Base-by-base conservation (phyloP, 2,329 filamentous ascomycete species). In the Plectosphaerella plurivora region DNA sequence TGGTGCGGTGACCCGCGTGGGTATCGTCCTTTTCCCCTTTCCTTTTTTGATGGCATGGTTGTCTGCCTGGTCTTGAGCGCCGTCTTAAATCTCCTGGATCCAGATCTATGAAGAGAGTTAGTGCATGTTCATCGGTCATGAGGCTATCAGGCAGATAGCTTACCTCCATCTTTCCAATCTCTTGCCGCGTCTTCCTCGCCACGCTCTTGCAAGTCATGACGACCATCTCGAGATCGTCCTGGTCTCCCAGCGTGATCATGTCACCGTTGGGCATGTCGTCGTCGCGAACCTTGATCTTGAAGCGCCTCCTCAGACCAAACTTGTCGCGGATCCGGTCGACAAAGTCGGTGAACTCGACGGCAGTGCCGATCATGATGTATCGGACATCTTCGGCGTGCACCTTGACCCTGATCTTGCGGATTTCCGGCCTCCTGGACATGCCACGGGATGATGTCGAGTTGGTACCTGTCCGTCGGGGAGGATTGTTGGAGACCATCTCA, bases 231-330 rank as follows among this genome's bases (percentile, higher is more conserved):
- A 97, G 72, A 73, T 99, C 94, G 64, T 99, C 94, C 69, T 97
- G 90, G 68, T 99, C 94, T 28, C 88, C 91, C 83, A 99, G 87
- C 33, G 93, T 97, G 64, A 99, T 95, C 88, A 97, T 93, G 64
- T 97, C 93, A 3, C 88, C 88, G 51, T 87, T 78, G 1, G 82
- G 81, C 55, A 76, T 70, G 60, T 90, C 88, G 60, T 97, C 94
- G 57, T 95, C 91, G 63, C 81, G 83, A 61, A 92, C 83, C 76
- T 94, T 94, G 70, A 97, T 87, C 78, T 92, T 95, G 74, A 97
- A 93, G 53, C 83, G 83, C 56, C 86, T 74, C 51, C 81, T 76
- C 52, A 97, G 77, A 14, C 82, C 86, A 64, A 97, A 96, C 72
- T 99, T 99, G 57, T 91, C 87, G 46, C 87, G 82, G 54, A 99